Base-by-base conservation (phyloP, 1,284 basidiomycete species). In the Ceratobasidium sp. region DNA sequence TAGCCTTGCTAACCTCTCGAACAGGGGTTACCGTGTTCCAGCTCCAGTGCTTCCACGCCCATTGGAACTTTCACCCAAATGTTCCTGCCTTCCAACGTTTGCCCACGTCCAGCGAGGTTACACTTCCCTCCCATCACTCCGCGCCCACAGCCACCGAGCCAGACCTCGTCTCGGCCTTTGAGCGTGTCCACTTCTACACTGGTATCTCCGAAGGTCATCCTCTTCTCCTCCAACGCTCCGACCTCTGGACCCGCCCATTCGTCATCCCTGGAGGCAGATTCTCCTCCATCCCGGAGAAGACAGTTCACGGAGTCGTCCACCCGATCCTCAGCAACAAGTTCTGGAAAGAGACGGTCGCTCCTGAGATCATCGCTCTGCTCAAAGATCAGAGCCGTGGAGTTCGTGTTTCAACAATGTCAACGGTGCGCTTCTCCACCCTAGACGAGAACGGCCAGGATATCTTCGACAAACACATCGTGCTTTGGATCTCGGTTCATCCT, bases 341-440 rank as follows among this genome's bases (percentile, higher is more conserved):
- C 54, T 64, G 77, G 20, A 77, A 48, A 69, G 75, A 82, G 77
- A 81, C 80, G 82, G 85, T 88, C 79, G 84, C 81, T 83, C 85
- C 85, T 80, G 69, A 84, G 81, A 86, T 88, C 76, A 23, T 80
- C 23, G 81, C 84, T 46, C 9, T 86, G 3, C 61, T 88, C 71
- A 85, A 85, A 57, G 80, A 77, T 44, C 5, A 9, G 48, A 15
- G 13, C 4, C 82, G 73, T 64, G 80, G 81, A 77, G 42, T 87
- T 78, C 69, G 81, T 79, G 84, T 83, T 82, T 85, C 86, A 12
- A 81, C 83, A 64, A 76, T 87, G 12, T 80, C 80, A 81, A 80
- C 84, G 6, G 87, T 84, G 62, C 86, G 85, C 69, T 88, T 88
- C 83, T 77, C 83, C 81, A 86, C 84, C 65, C 83, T 84, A 70